Conservation (phyloP, 2,329 filamentous ascomycete species). For the Orbilia quercus region DNA sequence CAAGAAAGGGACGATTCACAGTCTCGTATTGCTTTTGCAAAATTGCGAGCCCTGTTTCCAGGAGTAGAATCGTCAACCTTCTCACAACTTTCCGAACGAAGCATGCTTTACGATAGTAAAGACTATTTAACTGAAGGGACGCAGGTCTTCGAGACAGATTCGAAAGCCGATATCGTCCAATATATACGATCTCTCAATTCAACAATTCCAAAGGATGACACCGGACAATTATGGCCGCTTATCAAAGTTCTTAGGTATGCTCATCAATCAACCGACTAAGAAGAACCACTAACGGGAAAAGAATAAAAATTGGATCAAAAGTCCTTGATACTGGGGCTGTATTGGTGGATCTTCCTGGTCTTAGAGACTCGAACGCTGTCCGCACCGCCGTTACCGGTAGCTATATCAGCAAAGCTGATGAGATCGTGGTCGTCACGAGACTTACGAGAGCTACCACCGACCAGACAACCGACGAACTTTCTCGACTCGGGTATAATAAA, state of each 20-base stretch:
- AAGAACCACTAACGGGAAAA: background rate
- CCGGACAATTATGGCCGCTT: slow-evolving; percentile 7
- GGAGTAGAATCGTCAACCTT: too few species aligned
- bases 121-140: background rate
- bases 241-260: slow-evolving; percentile 17
- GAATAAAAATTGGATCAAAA: slow-evolving; percentile 12
- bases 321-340: slow-evolving; percentile 14
- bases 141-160: slow-evolving; percentile 7
- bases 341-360: slow-evolving; percentile 24
- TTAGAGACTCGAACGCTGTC: slow-evolving; percentile 11
- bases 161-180: background rate
- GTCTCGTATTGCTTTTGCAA: too few species aligned
- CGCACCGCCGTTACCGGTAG: slow-evolving; percentile 3
- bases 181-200: slow-evolving; percentile 14
- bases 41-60: too few species aligned
- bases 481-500: slow-evolving; percentile 5
- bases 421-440: slow-evolving; percentile 23
- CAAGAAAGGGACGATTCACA: too few species aligned
- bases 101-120: background rate
- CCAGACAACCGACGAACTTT: slow-evolving; percentile 12
- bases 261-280: background rate
- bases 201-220: background rate
- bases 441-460: slow-evolving; percentile 22
- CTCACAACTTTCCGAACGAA: background rate
- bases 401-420: slow-evolving; percentile 3